Conservation (phyloP, 2,329 filamentous ascomycete genomes). For the Myrmaecium sp. region DNA sequence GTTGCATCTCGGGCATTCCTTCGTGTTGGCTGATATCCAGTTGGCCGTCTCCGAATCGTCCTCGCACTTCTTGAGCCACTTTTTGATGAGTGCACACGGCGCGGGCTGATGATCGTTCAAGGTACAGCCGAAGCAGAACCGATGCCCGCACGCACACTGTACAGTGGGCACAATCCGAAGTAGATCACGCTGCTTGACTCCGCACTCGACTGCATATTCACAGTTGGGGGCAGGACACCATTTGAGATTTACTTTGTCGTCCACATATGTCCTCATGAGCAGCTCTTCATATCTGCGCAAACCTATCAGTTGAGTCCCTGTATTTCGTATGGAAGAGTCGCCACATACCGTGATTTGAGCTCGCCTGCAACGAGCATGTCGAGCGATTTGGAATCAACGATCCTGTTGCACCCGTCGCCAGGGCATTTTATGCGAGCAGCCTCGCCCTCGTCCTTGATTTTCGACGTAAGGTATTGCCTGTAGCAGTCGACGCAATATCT, state of each 20-base stretch:
- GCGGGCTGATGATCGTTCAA: slow-evolving; percentile 83
- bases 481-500: slow-evolving; percentile 90
- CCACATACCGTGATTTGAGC: slow-evolving; percentile 35
- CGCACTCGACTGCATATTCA: slow-evolving; percentile 78
- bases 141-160: slow-evolving; percentile 63
- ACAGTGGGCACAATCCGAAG: slow-evolving; percentile 79
- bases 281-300: slow-evolving; percentile 59
- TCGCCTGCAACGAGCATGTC: slow-evolving; percentile 51
- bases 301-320: slow-evolving; percentile 6
- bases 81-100: slow-evolving; percentile 79
- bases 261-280: slow-evolving; percentile 85
- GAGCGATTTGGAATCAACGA: slow-evolving; percentile 80
- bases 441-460: slow-evolving; percentile 90
- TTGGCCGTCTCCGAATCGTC: slow-evolving; percentile 97
- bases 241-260: slow-evolving; percentile 87
- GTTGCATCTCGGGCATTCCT: slow-evolving; percentile 89
- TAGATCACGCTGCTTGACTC: slow-evolving; percentile 74
- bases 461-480: slow-evolving; percentile 74
- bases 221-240: slow-evolving; percentile 99
- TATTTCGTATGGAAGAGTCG: slow-evolving; percentile 1
- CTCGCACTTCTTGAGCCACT: slow-evolving; percentile 95
- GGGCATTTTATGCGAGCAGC: slow-evolving; percentile 90
- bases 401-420: slow-evolving; percentile 67
- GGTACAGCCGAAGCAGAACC: slow-evolving; percentile 91
- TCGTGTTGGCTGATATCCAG: slow-evolving; percentile 98